Conservation (phyloP, 1,284 basidiomycete genomes). For the Leccinum griseonigrum region DNA sequence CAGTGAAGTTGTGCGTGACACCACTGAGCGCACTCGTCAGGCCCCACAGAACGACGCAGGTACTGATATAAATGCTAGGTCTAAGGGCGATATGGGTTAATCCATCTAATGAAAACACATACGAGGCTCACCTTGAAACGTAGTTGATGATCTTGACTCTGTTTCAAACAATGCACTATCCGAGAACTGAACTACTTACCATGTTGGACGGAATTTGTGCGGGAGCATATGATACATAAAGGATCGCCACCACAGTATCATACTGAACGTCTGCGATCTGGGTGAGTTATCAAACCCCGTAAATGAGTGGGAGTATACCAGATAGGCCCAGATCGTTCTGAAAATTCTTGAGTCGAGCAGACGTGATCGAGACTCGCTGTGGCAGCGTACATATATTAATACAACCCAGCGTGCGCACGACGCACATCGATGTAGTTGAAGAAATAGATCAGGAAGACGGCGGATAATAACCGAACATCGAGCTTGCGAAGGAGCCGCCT, state of each 20-base stretch:
- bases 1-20: background rate
- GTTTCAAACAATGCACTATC: background rate
- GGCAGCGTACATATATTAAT: background rate
- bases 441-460: conserved; percentile 58
- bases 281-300: background rate
- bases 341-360: conserved; percentile 41
- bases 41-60: background rate
- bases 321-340: background rate
- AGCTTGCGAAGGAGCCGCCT: conserved; percentile 38
- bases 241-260: background rate
- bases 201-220: background rate
- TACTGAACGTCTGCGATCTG: background rate
- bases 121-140: background rate
- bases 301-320: background rate
- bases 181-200: background rate
- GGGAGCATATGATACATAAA: background rate
- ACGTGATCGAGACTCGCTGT: conserved; percentile 56
- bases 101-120: background rate
- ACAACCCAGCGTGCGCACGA: background rate
- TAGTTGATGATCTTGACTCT: background rate
- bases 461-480: conserved; percentile 55
- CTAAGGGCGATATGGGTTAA: background rate
- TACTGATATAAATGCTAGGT: background rate
- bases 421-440: conserved; percentile 69
- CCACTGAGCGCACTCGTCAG: background rate